A percentile compares a stretch with the other conserved stretches of the same genome.
Conservation (phyloP, 768 basidiomycete genomes). For the Tephrocybe sp. region DNA sequence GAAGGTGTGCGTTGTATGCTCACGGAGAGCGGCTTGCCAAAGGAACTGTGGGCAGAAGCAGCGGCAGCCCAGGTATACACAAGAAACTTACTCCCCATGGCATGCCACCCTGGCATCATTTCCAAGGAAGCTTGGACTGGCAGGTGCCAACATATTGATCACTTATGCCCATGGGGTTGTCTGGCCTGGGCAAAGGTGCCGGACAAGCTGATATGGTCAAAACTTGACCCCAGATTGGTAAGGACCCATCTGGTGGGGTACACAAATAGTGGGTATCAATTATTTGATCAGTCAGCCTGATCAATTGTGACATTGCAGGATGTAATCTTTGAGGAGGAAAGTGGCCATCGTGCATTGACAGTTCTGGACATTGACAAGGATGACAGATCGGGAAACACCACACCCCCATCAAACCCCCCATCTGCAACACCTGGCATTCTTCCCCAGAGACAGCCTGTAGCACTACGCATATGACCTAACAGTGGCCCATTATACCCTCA, state of each 20-base stretch:
- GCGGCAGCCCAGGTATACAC: neutral
- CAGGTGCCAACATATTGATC: neutral
- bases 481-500: too few relatives aligned
- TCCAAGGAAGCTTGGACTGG: neutral
- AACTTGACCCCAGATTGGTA: neutral
- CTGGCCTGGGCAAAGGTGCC: neutral
- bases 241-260: neutral
- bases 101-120: neutral
- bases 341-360: neutral
- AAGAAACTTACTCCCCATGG: neutral
- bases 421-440: neutral
- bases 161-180: conserved; percentile 2
- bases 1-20: neutral
- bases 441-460: neutral
- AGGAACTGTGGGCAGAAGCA: neutral
- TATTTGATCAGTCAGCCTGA: neutral
- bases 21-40: neutral
- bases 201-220: neutral
- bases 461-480: neutral
- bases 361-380: neutral
- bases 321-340: conserved; percentile 4
- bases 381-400: neutral
- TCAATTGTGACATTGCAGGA: neutral
- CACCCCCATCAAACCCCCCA: neutral
- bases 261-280: neutral